Percentiles rank a stretch among this genome's conserved stretches.
These are phyloP conservation scores for Chlorella ohadii DNA, from an alignment of 139 green algal genomes.

Conservation along the genomic window DNA sequence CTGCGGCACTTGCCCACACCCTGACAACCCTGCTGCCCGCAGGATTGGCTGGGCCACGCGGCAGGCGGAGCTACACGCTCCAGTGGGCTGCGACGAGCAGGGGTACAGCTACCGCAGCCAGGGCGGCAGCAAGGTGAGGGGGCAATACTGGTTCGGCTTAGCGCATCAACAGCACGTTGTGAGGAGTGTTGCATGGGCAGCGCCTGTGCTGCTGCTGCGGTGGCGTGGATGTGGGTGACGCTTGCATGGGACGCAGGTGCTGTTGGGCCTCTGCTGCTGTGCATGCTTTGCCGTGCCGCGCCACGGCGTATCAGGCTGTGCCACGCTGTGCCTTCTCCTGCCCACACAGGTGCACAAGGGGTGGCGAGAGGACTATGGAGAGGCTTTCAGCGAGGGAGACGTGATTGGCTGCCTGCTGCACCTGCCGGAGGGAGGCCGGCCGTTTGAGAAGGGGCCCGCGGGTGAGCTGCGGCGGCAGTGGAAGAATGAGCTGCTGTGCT, in stretches of 20 bases:
- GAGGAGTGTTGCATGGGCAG: too few species aligned
- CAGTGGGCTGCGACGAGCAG: slow-evolving; percentile 69
- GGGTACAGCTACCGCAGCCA: slow-evolving; percentile 81
- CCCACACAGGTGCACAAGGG: slow-evolving; percentile 57
- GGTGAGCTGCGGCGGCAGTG: background rate
- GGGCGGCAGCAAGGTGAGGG: slow-evolving; percentile 73
- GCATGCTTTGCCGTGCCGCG: too few species aligned
- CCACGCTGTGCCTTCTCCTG: background rate
- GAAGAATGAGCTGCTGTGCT: too few species aligned
- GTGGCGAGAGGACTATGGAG: slow-evolving; percentile 57
- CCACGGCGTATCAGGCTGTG: too few species aligned
- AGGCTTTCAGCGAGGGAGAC: slow-evolving; percentile 53
- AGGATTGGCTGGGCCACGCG: slow-evolving; percentile 70
- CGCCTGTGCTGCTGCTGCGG: too few species aligned
- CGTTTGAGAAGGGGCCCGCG: slow-evolving; percentile 23
- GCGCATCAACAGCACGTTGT: too few species aligned
- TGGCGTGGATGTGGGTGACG: too few species aligned
- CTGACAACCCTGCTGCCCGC: background rate
- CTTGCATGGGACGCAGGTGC: too few species aligned
- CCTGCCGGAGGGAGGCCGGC: slow-evolving; percentile 32
- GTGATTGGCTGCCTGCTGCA: slow-evolving; percentile 72
- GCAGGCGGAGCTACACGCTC: slow-evolving; percentile 82
- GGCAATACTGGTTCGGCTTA: too few species aligned
- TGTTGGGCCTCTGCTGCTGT: too few species aligned
- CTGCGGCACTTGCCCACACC: too few species aligned